A percentile compares a stretch with the other conserved stretches of the same genome.
Conservation (phyloP, 2,329 filamentous ascomycete genomes). For the Colletotrichum tropicicola region DNA sequence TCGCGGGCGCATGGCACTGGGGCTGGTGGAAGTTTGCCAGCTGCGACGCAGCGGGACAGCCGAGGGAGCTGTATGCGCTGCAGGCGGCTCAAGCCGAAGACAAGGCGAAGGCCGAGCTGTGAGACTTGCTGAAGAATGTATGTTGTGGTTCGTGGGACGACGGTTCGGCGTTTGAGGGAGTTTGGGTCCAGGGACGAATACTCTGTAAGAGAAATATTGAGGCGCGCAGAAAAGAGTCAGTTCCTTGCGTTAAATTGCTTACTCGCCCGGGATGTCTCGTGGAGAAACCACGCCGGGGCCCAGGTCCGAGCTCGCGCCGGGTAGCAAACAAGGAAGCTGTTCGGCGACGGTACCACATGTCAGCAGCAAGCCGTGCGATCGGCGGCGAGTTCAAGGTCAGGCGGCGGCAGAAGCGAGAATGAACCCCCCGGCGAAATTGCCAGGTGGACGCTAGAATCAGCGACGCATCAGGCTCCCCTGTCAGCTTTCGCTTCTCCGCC, state of each 20-base stretch:
- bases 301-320: background rate
- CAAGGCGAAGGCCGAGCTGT: constrained; percentile 19
- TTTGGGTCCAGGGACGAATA: background rate
- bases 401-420: background rate
- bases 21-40: constrained; percentile 73
- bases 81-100: constrained; percentile 28
- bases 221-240: constrained; percentile 1
- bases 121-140: background rate
- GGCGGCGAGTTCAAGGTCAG: background rate
- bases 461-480: constrained; percentile 8
- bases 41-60: constrained; percentile 62
- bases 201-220: constrained; percentile 21
- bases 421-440: background rate
- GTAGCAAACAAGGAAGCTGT: background rate
- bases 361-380: constrained; percentile 14
- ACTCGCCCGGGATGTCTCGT: background rate
- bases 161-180: background rate
- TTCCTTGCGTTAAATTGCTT: background rate
- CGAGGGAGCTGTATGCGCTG: constrained; percentile 62
- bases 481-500: background rate
- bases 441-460: background rate
- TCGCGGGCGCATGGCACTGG: constrained; percentile 64
- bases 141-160: background rate
- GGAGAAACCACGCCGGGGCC: background rate
- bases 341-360: background rate